Evolutionary conservation across 495 filamentous ascomycete genomes (phyloP).

Genomic region (Acidiella bohemica): DNA sequence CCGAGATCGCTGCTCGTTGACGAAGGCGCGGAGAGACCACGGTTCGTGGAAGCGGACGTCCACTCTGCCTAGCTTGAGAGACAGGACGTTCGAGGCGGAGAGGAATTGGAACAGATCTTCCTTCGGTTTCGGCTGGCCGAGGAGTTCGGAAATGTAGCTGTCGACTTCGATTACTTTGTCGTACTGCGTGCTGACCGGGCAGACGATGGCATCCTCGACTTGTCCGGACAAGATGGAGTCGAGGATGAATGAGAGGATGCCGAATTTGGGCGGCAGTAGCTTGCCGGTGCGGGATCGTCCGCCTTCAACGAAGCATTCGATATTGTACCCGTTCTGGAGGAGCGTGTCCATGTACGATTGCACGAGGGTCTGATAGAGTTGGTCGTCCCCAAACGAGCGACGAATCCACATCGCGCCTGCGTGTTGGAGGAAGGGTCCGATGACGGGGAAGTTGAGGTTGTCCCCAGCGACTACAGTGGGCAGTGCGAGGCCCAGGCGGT

Average conservation of each 20-base stretch:
- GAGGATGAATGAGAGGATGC: slow-evolving; percentile 84
- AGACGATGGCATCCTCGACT: slow-evolving; percentile 79
- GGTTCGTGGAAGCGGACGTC: slow-evolving; percentile 93
- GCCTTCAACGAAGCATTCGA: slow-evolving; percentile 72
- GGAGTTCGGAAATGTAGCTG: slow-evolving; percentile 84
- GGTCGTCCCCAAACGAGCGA: slow-evolving; percentile 81
- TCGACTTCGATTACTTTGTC: slow-evolving; percentile 98
- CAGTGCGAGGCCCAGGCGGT: slow-evolving; percentile 73
- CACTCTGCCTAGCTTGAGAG: slow-evolving; percentile 75
- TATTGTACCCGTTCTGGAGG: slow-evolving; percentile 78
- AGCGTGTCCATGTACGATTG: slow-evolving; percentile 92
- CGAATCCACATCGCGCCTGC: slow-evolving; percentile 97
- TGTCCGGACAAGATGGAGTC: slow-evolving; percentile 81
- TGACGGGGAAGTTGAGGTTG: slow-evolving; percentile 84
- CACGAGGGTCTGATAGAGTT: slow-evolving; percentile 77
- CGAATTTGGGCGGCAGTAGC: slow-evolving; percentile 84
- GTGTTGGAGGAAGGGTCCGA: slow-evolving; percentile 84
- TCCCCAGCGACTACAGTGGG: slow-evolving; percentile 93
- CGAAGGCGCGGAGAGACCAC: slow-evolving; percentile 73
- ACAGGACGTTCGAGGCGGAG: slow-evolving; percentile 75
- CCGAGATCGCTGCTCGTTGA: slow-evolving; percentile 54
- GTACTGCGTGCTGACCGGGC: slow-evolving; percentile 91
- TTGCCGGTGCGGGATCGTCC: slow-evolving; percentile 87
- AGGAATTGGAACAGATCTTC: slow-evolving; percentile 85
- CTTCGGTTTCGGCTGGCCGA: slow-evolving; percentile 87